A percentile compares a stretch with the other conserved stretches of the same genome.
phyloP scores from a whole-genome alignment of 2,329 filamentous ascomycete species.

The Periconia digitata region DNA sequence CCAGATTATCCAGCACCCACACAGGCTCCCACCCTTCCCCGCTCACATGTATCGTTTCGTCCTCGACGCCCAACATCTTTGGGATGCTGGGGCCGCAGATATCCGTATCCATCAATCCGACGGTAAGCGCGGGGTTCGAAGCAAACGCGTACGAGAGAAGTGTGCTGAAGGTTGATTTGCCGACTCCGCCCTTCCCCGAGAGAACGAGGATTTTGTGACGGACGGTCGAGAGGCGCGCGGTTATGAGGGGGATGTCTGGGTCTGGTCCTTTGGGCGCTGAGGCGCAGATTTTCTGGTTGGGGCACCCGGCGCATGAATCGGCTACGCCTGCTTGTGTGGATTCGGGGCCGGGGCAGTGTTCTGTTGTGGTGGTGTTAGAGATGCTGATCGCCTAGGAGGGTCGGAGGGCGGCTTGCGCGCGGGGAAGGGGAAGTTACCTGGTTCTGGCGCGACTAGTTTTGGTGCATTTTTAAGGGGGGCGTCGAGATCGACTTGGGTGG shows the following conservation, averaged over 20 bases:
- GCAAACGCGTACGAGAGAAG: slow-evolving; percentile 90
- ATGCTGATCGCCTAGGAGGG: background rate
- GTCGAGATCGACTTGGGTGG: slow-evolving; percentile 67
- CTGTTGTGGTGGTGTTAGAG: slow-evolving; percentile 37
- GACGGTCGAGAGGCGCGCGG: slow-evolving; percentile 76
- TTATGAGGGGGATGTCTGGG: slow-evolving; percentile 87
- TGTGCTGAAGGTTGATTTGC: slow-evolving; percentile 91
- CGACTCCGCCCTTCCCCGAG: slow-evolving; percentile 93
- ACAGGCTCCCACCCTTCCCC: slow-evolving; percentile 90
- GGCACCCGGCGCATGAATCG: slow-evolving; percentile 91
- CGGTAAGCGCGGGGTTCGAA: slow-evolving; percentile 71
- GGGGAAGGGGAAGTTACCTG: slow-evolving; percentile 60
- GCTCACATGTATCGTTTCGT: slow-evolving; percentile 90
- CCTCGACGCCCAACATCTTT: slow-evolving; percentile 98
- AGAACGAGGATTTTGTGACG: slow-evolving; percentile 91
- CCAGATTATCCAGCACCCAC: slow-evolving; percentile 91
- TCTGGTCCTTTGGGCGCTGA: slow-evolving; percentile 93
- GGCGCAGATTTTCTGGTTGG: slow-evolving; percentile 94
- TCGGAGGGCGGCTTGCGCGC: slow-evolving; percentile 50
- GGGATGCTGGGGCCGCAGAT: slow-evolving; percentile 96
- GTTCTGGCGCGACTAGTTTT: slow-evolving; percentile 88
- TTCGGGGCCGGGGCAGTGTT: slow-evolving; percentile 93
- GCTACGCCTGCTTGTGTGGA: slow-evolving; percentile 66
- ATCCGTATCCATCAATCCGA: slow-evolving; percentile 97
- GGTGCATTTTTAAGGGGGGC: slow-evolving; percentile 78